These are phyloP conservation scores for Escallonia rubra DNA, from an alignment of 129 eudicot species.

Conservation along the genomic window DNA sequence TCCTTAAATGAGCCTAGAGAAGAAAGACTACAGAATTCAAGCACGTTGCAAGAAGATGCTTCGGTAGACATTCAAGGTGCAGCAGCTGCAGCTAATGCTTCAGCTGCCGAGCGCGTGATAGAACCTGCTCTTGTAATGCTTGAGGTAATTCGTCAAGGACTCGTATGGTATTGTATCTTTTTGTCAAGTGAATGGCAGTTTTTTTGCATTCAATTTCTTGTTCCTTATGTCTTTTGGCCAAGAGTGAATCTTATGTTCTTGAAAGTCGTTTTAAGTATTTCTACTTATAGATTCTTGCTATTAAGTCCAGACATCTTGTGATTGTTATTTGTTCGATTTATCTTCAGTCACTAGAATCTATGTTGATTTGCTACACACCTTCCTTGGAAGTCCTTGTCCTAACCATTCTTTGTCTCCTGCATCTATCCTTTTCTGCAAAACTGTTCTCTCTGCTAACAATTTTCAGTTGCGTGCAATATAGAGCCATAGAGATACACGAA, in stretches of 20 bases:
- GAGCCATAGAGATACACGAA: too few species aligned
- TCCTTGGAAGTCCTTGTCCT: too few species aligned
- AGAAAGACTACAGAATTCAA: slow-evolving; percentile 39
- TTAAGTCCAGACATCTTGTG: too few species aligned
- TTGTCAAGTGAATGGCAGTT: not conserved
- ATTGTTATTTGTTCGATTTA: too few species aligned
- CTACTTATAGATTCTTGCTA: slow-evolving; percentile 1
- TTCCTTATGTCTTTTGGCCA: not conserved
- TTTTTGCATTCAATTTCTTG: not conserved
- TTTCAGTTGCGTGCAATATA: too few species aligned
- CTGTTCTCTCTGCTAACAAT: too few species aligned
- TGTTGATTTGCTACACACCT: too few species aligned
- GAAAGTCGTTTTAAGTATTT: not conserved
- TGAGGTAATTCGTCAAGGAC: slow-evolving; percentile 52
- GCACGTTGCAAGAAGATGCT: slow-evolving; percentile 36
- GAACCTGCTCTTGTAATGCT: slow-evolving; percentile 95
- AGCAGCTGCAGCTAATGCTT: slow-evolving; percentile 60
- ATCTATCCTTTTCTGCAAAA: too few species aligned
- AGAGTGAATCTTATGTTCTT: not conserved
- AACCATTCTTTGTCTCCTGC: too few species aligned
- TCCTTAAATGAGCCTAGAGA: slow-evolving; percentile 46
- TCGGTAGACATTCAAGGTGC: slow-evolving; percentile 51
- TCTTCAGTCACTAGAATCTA: too few species aligned
- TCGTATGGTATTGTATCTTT: not conserved
- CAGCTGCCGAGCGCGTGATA: slow-evolving; percentile 72